Evolutionary conservation across 805 yeast genomes (phyloP), one percentile per base, ranked within the genome.

Genomic region (Candida nemodendra): DNA sequence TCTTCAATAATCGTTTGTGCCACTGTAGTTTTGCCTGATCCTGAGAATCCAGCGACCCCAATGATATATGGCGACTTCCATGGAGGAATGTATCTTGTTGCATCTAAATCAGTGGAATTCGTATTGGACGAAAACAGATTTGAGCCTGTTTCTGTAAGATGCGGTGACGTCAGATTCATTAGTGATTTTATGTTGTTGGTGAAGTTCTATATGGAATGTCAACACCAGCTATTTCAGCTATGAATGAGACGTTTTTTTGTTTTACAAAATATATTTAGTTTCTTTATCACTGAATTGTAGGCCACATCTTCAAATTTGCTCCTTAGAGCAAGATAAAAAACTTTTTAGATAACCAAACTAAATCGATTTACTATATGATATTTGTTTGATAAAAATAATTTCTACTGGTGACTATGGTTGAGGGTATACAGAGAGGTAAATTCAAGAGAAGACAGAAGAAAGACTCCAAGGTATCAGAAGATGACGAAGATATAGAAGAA

Each of bases 11-110:
- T 82, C 46, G 77, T 75, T 26, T 88, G 80, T 0, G 97, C 93
- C 14, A 93, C 87, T 24, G 95, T 83, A 0, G 98, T 91, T 57
- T 91, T 91, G 2, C 99, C 99, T 0, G 96, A 86, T 2, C 98
- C 95, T 12, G 86, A 78, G 18, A 78, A 73, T 1, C 95, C 95
- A 0, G 95, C 95, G 14, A 86, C 74, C n/a, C 95, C 95, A 47
- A 86, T 86, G 34, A 86, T 76, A 51, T 84, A 86, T 0, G 95
- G 95, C 34, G 84, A 81, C 2, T 80, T 78, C 95, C 95, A 85
- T n/a, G 95, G 95, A 5, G 95, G 95, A 6, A 74, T 69, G 50
- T 84, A 84, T 18, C 51, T 54, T 4, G 43, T 37, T 5, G 54
- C 57, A 34, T 45, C 40, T 30, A 50, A 30, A 30, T 44, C 45